Evolutionary conservation across 768 basidiomycete genomes (phyloP).

Genomic region (Naganishia friedmannii): DNA sequence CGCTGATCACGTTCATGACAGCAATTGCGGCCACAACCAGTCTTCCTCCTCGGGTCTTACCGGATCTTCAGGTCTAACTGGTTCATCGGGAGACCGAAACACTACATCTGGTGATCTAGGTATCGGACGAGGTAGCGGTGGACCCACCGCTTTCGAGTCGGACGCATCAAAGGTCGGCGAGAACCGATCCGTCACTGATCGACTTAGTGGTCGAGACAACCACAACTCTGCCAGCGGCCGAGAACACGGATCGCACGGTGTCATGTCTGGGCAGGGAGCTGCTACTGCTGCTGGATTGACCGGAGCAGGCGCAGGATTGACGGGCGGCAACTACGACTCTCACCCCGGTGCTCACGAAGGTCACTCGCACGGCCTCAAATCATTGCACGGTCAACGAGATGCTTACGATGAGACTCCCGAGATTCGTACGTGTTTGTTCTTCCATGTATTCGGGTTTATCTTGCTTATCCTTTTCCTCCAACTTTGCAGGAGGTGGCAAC

Average conservation of each 20-base stretch:
- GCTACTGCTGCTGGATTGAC: slow-evolving; percentile 13
- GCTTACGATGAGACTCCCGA: no score
- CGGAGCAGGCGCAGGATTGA: slow-evolving; percentile 1
- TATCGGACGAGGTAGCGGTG: slow-evolving; percentile 23
- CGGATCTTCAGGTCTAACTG: not conserved
- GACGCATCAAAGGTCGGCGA: slow-evolving; percentile 17
- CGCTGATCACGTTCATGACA: slow-evolving; percentile 1
- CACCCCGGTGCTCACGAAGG: not conserved
- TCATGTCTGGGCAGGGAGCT: not conserved
- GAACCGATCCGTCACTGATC: not conserved
- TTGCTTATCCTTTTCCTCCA: no score
- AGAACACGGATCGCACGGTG: not conserved
- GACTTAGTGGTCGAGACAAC: not conserved
- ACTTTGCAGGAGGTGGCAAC: not conserved
- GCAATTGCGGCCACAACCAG: not conserved
- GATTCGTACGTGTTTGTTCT: no score
- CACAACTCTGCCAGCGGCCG: not conserved
- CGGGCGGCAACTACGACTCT: not conserved
- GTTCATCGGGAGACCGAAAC: not conserved
- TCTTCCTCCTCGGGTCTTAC: slow-evolving; percentile 11
- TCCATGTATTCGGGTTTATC: no score
- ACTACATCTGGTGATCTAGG: slow-evolving; percentile 29
- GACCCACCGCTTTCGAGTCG: slow-evolving; percentile 28
- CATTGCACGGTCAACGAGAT: no score
- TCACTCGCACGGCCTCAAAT: not conserved